Conservation (phyloP, 306 rosid species). For the Pterocarpus santalinus region DNA sequence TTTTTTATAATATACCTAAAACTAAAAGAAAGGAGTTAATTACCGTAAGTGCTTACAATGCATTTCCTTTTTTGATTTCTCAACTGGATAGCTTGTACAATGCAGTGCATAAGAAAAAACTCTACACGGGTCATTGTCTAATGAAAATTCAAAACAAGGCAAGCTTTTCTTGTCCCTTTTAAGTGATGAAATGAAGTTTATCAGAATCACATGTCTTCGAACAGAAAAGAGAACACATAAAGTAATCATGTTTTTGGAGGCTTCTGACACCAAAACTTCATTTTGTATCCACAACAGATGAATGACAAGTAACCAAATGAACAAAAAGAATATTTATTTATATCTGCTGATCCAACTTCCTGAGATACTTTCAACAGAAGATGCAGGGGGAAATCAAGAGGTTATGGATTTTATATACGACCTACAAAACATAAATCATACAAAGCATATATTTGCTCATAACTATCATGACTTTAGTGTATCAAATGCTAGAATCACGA, state of each 20-base stretch:
- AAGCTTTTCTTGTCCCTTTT: not conserved
- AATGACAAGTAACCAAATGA: not conserved
- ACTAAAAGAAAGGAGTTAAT: too few species aligned
- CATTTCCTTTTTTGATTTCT: too few species aligned
- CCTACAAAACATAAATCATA: constrained; percentile 35
- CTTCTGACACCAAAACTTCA: not conserved
- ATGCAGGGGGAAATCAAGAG: constrained; percentile 32
- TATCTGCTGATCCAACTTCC: constrained; percentile 15
- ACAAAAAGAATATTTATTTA: not conserved
- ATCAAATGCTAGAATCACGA: constrained; percentile 25
- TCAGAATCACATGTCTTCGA: not conserved
- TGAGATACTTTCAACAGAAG: constrained; percentile 16
- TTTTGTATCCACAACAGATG: constrained; percentile 3
- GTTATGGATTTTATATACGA: constrained; percentile 14
- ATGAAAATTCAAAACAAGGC: not conserved
- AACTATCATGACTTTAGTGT: constrained; percentile 15
- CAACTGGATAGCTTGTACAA: too few species aligned
- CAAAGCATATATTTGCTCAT: constrained; percentile 31
- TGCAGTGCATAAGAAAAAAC: too few species aligned
- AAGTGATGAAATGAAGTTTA: constrained; percentile 1
- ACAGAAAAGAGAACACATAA: not conserved
- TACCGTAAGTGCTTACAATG: too few species aligned
- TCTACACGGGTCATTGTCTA: not conserved
- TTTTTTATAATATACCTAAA: too few species aligned
- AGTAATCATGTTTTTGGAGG: not conserved